Conservation (phyloP, 805 yeast genomes). For the Clavispora santaluciae region DNA sequence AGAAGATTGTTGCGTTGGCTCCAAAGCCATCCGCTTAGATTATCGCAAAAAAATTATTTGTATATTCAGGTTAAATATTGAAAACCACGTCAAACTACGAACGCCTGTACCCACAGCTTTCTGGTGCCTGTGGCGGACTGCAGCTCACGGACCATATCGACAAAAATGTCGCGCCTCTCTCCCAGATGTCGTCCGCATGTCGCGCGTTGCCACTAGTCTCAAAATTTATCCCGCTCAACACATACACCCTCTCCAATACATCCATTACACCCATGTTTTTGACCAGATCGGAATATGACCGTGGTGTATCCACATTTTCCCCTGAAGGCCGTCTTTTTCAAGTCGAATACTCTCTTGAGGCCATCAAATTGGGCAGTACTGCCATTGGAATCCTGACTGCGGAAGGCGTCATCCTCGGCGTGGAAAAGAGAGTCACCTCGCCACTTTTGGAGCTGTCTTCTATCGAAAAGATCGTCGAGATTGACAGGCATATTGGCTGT, state of each 20-base stretch:
- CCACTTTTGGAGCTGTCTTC: slow-evolving; percentile 85
- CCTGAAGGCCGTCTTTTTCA: slow-evolving; percentile 98
- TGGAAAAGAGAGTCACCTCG: slow-evolving; percentile 95
- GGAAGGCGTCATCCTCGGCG: slow-evolving; percentile 94
- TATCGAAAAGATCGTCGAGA: slow-evolving; percentile 93
- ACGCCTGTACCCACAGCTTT: no score
- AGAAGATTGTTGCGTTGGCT: slow-evolving; percentile 78
- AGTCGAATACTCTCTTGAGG: slow-evolving; percentile 96
- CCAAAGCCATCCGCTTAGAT: slow-evolving; percentile 19
- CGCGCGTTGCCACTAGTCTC: slow-evolving; percentile 8
- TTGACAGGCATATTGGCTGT: slow-evolving; percentile 91
- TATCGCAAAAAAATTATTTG: slow-evolving; percentile 1
- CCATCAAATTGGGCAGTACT: slow-evolving; percentile 95
- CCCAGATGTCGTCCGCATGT: slow-evolving; percentile 9
- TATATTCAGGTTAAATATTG: slow-evolving; percentile 1
- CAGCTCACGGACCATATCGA: no score
- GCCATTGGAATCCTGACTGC: slow-evolving; percentile 95
- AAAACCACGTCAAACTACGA: neutral
- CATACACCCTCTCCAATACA: neutral
- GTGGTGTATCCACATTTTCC: slow-evolving; percentile 97
- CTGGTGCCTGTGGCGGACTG: no score
- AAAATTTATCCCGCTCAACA: neutral
- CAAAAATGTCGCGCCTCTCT: slow-evolving; percentile 6
- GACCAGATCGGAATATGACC: slow-evolving; percentile 98
- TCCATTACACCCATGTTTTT: slow-evolving; percentile 61